Conservation (phyloP, 2,329 filamentous ascomycete species). For the Fusarium humuli region DNA sequence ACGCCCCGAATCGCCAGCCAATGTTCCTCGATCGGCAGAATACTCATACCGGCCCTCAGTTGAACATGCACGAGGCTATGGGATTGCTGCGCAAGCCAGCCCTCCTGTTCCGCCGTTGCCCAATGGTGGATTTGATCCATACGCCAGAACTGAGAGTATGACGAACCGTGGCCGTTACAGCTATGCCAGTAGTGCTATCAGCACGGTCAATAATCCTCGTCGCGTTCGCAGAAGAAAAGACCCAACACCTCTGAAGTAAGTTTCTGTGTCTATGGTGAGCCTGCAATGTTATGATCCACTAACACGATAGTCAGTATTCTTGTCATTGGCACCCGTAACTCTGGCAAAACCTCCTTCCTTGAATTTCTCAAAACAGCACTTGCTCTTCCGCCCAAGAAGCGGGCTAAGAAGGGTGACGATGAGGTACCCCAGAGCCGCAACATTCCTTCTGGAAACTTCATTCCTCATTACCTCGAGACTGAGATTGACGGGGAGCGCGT, state of each 20-base stretch:
- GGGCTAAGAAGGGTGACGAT: conserved; percentile 65
- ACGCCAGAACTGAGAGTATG: conserved; percentile 91
- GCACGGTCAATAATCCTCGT: conserved; percentile 91
- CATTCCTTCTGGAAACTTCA: conserved; percentile 76
- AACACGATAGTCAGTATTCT: conserved; percentile 73
- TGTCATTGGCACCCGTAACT: conserved; percentile 85
- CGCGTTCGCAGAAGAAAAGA: conserved; percentile 95
- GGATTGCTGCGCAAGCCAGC: conserved; percentile 53
- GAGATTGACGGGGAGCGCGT: conserved; percentile 93
- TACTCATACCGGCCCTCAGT: conserved; percentile 63
- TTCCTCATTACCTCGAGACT: conserved; percentile 90
- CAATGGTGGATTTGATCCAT: conserved; percentile 76
- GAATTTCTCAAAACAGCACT: conserved; percentile 92
- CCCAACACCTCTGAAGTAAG: conserved; percentile 98
- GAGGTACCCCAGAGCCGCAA: conserved; percentile 68
- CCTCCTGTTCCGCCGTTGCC: conserved; percentile 70
- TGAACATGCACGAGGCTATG: conserved; percentile 57
- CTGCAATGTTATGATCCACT: not conserved
- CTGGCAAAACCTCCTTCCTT: conserved; percentile 96
- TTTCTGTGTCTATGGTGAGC: conserved; percentile 41
- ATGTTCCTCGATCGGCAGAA: conserved; percentile 62
- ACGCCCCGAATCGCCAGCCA: conserved; percentile 71
- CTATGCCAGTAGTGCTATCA: conserved; percentile 92
- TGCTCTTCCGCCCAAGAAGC: conserved; percentile 84
- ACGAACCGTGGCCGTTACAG: conserved; percentile 95